Base-by-base conservation (phyloP, 352 stramenopile genomes). In the Phytopythium ostracodes region DNA sequence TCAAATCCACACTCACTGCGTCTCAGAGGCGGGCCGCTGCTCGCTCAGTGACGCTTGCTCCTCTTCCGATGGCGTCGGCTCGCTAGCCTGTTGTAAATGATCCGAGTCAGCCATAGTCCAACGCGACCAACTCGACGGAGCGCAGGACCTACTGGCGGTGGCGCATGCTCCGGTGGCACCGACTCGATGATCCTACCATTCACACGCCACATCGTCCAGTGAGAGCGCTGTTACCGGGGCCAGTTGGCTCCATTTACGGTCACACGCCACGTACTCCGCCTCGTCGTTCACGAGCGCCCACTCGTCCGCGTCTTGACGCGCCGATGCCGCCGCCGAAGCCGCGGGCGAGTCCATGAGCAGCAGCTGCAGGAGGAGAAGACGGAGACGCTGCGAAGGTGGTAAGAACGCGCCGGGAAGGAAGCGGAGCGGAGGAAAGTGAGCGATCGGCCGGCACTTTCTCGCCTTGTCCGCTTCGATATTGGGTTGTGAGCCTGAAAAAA, bases 271-370 rank as follows among this genome's bases (percentile, higher is more conserved):
- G 59, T 72, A 92, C 83, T 91, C 79, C 15, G 81, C 78, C 9
- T 85, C 68, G 35, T 89, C 78, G 53, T 89, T 75, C 60, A 92
- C 84, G 56, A 92, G 60, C 49, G 71, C 76, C 84, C 84, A 92
- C 52, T 89, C 84, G 35, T 89, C 81, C 27, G 81, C 56, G 47
- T 59, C 53, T 7, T 59, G 53, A 27, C 25, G 17, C 47, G 27
- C 15, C 25, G 15, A 10, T 14, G 11, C n/a, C 8, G 46, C 46
- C 24, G 46, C n/a, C 22, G 24, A 31, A 11, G 22, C 46, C 31
- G 14, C 33, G 15, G 33, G 35, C 36, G n/a, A 35, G n/a, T 49
- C 53, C 53, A 59, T 46, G 53, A n/a, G 22, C 35, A 6, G 31
- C 33, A 31, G 20, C 15, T 18, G 8, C 31, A 15, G 33, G 22